Percentiles rank a stretch among this genome's conserved stretches.
These are phyloP conservation scores for Pichia sp. DNA, from an alignment of 1,139 yeast species.

Conservation along the genomic window DNA sequence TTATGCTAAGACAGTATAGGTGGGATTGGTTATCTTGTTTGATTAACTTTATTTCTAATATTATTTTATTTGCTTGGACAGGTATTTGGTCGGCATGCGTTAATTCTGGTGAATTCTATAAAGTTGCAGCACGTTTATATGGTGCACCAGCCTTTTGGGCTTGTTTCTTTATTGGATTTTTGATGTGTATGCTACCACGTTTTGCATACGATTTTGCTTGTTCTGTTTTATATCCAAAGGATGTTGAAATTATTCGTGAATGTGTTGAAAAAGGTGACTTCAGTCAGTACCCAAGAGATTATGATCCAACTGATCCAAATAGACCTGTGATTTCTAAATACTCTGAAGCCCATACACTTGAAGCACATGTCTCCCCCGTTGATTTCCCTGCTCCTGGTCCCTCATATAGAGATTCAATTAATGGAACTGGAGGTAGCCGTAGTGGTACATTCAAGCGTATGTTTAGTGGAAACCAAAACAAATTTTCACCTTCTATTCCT, in stretches of 20 bases:
- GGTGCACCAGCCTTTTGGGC: conserved; percentile 81
- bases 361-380: conserved; percentile 56
- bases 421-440: conserved; percentile 31
- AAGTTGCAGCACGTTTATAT: conserved; percentile 68
- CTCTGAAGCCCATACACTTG: conserved; percentile 49
- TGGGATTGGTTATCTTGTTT: conserved; percentile 89
- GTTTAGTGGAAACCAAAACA: conserved; percentile 20
- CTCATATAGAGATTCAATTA: conserved; percentile 35
- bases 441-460: conserved; percentile 23
- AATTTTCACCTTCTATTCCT: conserved; percentile 17
- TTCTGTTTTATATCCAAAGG: conserved; percentile 64
- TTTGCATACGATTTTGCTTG: conserved; percentile 58
- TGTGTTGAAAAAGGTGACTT: conserved; percentile 52
- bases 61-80: conserved; percentile 78
- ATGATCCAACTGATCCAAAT: conserved; percentile 55
- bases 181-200: conserved; percentile 73
- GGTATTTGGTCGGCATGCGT: conserved; percentile 75
- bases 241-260: conserved; percentile 83
- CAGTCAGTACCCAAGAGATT: conserved; percentile 46
- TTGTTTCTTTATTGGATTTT: conserved; percentile 61
- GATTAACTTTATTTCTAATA: conserved; percentile 56
- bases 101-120: conserved; percentile 64
- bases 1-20: conserved; percentile 74
- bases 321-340: conserved; percentile 43
- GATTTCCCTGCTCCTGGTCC: conserved; percentile 16